Percentiles rank a stretch among this genome's conserved stretches.
These are phyloP conservation scores for Buddleja alternifolia DNA, from an alignment of 257 asterid genomes.

Conservation along the genomic window DNA sequence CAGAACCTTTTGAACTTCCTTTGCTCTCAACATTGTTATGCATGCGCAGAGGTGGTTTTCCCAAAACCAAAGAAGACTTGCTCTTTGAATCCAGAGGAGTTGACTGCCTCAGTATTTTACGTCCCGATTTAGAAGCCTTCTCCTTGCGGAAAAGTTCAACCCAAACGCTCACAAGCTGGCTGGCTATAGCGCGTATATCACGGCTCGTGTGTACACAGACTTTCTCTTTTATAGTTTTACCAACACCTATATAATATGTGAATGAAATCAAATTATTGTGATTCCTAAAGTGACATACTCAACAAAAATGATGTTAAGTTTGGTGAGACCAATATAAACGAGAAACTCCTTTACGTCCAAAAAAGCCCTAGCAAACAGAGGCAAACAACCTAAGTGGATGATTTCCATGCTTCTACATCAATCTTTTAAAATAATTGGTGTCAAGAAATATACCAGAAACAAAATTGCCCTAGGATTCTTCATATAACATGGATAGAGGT, in stretches of 20 bases:
- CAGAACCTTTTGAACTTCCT: conserved; percentile 39
- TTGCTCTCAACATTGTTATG: conserved; percentile 41
- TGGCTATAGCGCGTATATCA: conserved; percentile 97
- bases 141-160: conserved; percentile 92
- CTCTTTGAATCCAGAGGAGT: conserved; percentile 52
- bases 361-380: conserved; percentile 15
- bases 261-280: conserved; percentile 14
- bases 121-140: conserved; percentile 80
- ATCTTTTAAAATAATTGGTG: conserved; percentile 6
- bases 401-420: conserved; percentile 14
- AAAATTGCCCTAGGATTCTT: conserved; percentile 15
- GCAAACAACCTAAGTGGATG: conserved; percentile 9
- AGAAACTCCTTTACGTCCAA: conserved; percentile 3
- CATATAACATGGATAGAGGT: conserved; percentile 12
- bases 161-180: conserved; percentile 98
- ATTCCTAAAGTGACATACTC: conserved; percentile 17
- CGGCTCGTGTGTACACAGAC: conserved; percentile 99
- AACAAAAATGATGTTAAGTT: conserved; percentile 15
- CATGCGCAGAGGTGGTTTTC: conserved; percentile 77
- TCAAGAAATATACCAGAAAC: conserved; percentile 20
- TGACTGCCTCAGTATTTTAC: conserved; percentile 59
- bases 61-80: conserved; percentile 51
- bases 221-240: conserved; percentile 94
- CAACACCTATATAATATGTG: conserved; percentile 61
- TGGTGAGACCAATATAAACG: conserved; percentile 10